These are phyloP conservation scores for Salix koriyanagi DNA, from an alignment of 345 rosid species.

Conservation along the genomic window DNA sequence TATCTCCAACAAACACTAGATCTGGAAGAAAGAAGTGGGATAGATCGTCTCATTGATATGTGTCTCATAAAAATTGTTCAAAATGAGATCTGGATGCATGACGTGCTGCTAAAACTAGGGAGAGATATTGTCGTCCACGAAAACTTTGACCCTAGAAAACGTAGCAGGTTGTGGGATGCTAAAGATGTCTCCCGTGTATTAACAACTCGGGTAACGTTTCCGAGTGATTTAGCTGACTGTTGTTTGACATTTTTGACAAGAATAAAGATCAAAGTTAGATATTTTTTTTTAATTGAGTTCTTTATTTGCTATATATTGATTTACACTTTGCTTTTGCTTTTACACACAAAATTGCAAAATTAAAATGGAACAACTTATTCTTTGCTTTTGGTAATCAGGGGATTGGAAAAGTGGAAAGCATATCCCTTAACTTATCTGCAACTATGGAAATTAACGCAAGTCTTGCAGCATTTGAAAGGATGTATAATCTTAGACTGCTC, in stretches of 20 bases:
- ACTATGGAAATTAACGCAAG: not conserved
- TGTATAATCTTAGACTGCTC: not conserved
- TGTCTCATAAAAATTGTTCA: not conserved
- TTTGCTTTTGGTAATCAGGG: not conserved
- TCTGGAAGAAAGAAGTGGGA: not conserved
- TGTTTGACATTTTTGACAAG: too few species aligned
- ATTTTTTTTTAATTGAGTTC: too few species aligned
- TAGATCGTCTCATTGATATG: slow-evolving; percentile 1
- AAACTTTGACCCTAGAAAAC: not conserved
- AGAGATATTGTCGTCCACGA: not conserved
- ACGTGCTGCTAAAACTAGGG: not conserved
- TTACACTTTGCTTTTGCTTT: too few species aligned
- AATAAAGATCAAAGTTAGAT: too few species aligned
- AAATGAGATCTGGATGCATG: not conserved
- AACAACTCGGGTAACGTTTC: too few species aligned
- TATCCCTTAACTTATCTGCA: not conserved
- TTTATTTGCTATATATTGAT: too few species aligned
- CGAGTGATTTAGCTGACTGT: too few species aligned
- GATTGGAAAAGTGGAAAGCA: not conserved
- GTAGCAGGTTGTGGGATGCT: not conserved
- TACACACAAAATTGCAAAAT: too few species aligned
- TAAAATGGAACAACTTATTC: too few species aligned
- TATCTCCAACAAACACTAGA: not conserved
- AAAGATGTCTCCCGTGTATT: too few species aligned
- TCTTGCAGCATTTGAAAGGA: not conserved